Evolutionary conservation across 768 basidiomycete genomes (phyloP), one percentile per base, ranked within the genome.

Genomic region (Trametes elegans): DNA sequence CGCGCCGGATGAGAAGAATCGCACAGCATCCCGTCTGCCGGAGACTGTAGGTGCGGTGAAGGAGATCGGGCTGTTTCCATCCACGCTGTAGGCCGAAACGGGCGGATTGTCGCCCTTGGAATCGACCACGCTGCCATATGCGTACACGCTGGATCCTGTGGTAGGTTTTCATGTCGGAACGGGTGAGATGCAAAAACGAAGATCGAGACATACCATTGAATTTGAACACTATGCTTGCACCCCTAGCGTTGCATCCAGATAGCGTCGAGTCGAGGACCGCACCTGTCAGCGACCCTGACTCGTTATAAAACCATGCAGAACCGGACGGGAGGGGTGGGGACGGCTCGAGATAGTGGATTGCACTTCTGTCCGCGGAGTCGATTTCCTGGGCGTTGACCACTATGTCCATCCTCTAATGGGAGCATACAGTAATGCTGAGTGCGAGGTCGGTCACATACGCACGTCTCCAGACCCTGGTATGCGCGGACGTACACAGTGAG

Each of bases 71-170:
- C 23, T 27, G 21, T 27, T 32, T 24, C 41, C 50, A 18, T 52
- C 50, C 31, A 52, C 50, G n/a, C 50, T 42, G 40, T 43, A 52
- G 21, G 35, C 21, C 21, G 50, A 52, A 16, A 35, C 41, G 5
- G 41, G 23, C 1, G 50, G 32, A 10, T 34, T 41, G 8, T 8
- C 32, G 23, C 23, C 40, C 7, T 43, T 11, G 7, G 40, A 13
- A 27, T 41, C 21, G 3, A 24, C 23, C 21, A 52, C 50, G 32
- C 40, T 52, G 21, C 50, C 50, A 9, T 34, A 43, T 3, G 19
- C 50, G 14, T 26, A 18, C 24, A 49, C 14, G 16, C n/a, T 49
- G 36, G 36, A 28, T 13, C 48, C 48, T 49, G 7, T 11, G 5
- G 41, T 27, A 42, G 3, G n/a, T n/a, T n/a, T n/a, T n/a, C n/a